Evolutionary conservation across 1,284 basidiomycete species (phyloP).

Genomic region (Pseudozyma sp.): DNA sequence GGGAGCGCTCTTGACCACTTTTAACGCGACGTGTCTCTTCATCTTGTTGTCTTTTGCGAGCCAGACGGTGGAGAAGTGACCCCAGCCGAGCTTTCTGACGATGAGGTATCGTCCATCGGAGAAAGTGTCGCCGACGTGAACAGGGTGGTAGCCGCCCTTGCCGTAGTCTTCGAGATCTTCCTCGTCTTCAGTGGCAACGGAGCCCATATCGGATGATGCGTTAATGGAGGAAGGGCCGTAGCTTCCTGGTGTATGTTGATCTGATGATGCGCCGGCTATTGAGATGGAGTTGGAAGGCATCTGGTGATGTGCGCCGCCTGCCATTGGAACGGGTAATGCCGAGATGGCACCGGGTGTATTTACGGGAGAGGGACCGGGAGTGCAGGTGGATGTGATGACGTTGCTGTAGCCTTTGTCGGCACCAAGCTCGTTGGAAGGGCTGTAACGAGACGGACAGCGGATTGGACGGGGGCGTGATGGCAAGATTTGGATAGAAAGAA

Average conservation of each 20-base stretch:
- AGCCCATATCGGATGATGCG: conserved; percentile 55
- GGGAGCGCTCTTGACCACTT: conserved; percentile 97
- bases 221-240: conserved; percentile 47
- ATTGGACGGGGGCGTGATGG: not conserved
- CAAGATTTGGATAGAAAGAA: not conserved
- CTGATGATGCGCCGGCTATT: conserved; percentile 44
- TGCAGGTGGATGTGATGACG: conserved; percentile 56
- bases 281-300: conserved; percentile 46
- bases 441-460: conserved; percentile 6
- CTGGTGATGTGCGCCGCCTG: conserved; percentile 37
- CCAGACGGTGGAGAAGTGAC: conserved; percentile 80
- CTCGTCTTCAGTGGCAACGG: conserved; percentile 70
- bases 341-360: conserved; percentile 48
- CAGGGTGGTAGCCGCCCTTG: conserved; percentile 85
- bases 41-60: conserved; percentile 75
- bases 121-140: conserved; percentile 93
- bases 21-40: conserved; percentile 95
- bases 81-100: conserved; percentile 97
- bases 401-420: conserved; percentile 48
- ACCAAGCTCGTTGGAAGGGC: conserved; percentile 29
- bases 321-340: conserved; percentile 44
- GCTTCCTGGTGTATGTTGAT: conserved; percentile 38
- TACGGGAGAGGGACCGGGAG: conserved; percentile 54
- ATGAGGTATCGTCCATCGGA: conserved; percentile 88
- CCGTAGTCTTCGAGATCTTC: conserved; percentile 70